Conservation (phyloP, 257 asterid genomes). For the Nicotiana undulata region DNA sequence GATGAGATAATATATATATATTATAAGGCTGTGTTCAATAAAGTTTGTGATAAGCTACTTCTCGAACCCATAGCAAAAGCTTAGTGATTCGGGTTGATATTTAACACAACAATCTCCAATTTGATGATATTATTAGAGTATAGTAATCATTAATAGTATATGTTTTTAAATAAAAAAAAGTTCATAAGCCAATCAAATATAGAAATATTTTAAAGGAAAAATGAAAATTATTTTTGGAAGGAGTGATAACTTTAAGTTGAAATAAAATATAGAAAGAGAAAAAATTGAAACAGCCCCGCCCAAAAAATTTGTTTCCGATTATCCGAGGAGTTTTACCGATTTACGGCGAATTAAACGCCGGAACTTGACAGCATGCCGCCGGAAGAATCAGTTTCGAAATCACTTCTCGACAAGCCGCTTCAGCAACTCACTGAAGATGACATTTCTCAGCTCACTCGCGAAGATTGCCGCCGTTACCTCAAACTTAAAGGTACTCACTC, state of each 20-base stretch:
- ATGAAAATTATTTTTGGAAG: background rate
- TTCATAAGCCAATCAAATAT: too few relatives aligned
- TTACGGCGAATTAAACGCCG: conserved; percentile 21
- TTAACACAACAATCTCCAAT: too few relatives aligned
- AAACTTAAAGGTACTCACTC: conserved; percentile 67
- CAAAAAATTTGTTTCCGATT: background rate
- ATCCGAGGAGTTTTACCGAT: background rate
- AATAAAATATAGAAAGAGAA: background rate
- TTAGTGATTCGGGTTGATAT: too few relatives aligned
- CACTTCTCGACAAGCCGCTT: conserved; percentile 82
- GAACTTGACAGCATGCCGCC: conserved; percentile 45
- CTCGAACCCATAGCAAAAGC: too few relatives aligned
- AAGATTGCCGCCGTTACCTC: conserved; percentile 97
- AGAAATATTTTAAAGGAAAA: too few relatives aligned
- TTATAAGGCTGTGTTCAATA: too few relatives aligned
- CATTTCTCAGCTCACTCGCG: conserved; percentile 98
- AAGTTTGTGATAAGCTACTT: too few relatives aligned
- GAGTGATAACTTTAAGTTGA: background rate
- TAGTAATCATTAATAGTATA: too few relatives aligned
- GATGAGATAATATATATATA: background rate
- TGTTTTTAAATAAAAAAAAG: too few relatives aligned
- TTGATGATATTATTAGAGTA: too few relatives aligned
- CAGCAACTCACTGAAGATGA: conserved; percentile 86
- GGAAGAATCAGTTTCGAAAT: conserved; percentile 46
- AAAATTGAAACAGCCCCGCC: background rate